phyloP scores from a whole-genome alignment of 2,329 filamentous ascomycete genomes.

The Lasiodiplodia citricola region DNA sequence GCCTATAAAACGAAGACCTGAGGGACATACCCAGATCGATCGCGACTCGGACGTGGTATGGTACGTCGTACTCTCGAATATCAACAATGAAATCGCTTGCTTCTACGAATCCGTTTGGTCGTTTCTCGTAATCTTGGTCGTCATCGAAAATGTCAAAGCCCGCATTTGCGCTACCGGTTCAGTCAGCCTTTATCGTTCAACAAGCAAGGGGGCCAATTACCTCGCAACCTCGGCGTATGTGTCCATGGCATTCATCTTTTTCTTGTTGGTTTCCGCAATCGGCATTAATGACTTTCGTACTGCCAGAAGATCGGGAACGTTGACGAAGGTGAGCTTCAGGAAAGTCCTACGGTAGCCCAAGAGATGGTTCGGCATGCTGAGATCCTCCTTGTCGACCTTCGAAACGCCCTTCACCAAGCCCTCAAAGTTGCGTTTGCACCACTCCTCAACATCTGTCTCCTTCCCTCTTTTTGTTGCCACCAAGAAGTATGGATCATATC shows the following conservation, averaged over 20 bases:
- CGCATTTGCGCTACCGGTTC: conserved; percentile 66
- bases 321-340: conserved; percentile 83
- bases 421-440: conserved; percentile 78
- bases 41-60: conserved; percentile 97
- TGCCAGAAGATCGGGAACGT: conserved; percentile 84
- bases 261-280: conserved; percentile 94
- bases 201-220: conserved; percentile 57
- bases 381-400: conserved; percentile 87
- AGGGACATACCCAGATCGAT: conserved; percentile 78
- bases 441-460: conserved; percentile 95
- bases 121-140: conserved; percentile 81
- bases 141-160: conserved; percentile 96
- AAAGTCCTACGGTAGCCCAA: conserved; percentile 89
- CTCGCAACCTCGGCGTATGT: conserved; percentile 95
- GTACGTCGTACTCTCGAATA: conserved; percentile 98
- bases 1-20: neutral
- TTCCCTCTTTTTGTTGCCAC: conserved; percentile 86
- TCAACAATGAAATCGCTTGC: conserved; percentile 98
- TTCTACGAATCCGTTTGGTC: conserved; percentile 78
- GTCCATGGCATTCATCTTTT: conserved; percentile 95
- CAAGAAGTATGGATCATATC: conserved; percentile 96
- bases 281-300: conserved; percentile 85
- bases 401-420: conserved; percentile 80
- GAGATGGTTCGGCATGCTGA: conserved; percentile 94
- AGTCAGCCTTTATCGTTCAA: neutral